Conservation (phyloP, 495 filamentous ascomycete species). For the Aspergillus egyptiacus region DNA sequence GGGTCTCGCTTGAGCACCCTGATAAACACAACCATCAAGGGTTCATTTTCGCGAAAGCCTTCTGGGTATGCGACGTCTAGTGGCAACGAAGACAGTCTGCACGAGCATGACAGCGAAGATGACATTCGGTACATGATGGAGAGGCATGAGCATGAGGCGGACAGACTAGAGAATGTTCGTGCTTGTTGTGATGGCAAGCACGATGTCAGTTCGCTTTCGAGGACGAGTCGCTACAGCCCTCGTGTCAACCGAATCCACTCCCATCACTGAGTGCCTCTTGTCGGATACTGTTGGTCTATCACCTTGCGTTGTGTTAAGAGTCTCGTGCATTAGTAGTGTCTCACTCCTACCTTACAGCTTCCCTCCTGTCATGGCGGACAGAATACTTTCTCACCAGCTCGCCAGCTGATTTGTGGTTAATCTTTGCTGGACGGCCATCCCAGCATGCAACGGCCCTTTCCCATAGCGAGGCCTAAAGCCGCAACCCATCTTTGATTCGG, state of each 20-base stretch:
- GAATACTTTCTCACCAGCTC: background rate
- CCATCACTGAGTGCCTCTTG: slow-evolving; percentile 30
- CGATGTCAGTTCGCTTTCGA: slow-evolving; percentile 45
- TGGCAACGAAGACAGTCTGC: slow-evolving; percentile 64
- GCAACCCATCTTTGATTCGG: slow-evolving; percentile 13
- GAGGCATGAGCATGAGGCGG: slow-evolving; percentile 63
- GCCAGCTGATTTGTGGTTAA: background rate
- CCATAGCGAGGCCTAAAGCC: background rate
- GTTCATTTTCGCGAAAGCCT: slow-evolving; percentile 38
- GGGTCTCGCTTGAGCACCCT: slow-evolving; percentile 41
- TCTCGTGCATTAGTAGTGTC: slow-evolving; percentile 11
- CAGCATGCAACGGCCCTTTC: slow-evolving; percentile 3
- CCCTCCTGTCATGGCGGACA: background rate
- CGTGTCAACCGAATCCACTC: slow-evolving; percentile 35
- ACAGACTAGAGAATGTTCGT: slow-evolving; percentile 86
- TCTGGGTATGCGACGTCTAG: slow-evolving; percentile 38
- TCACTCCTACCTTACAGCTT: background rate
- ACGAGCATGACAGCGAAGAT: slow-evolving; percentile 66
- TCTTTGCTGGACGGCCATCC: slow-evolving; percentile 10
- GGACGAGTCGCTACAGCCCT: slow-evolving; percentile 42
- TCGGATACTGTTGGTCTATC: background rate
- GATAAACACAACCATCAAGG: slow-evolving; percentile 41
- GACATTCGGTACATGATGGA: slow-evolving; percentile 72
- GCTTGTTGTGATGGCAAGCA: slow-evolving; percentile 92
- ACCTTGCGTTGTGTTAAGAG: slow-evolving; percentile 21